Evolutionary conservation across 768 basidiomycete genomes (phyloP).

Genomic region (Amanita brunnescens): DNA sequence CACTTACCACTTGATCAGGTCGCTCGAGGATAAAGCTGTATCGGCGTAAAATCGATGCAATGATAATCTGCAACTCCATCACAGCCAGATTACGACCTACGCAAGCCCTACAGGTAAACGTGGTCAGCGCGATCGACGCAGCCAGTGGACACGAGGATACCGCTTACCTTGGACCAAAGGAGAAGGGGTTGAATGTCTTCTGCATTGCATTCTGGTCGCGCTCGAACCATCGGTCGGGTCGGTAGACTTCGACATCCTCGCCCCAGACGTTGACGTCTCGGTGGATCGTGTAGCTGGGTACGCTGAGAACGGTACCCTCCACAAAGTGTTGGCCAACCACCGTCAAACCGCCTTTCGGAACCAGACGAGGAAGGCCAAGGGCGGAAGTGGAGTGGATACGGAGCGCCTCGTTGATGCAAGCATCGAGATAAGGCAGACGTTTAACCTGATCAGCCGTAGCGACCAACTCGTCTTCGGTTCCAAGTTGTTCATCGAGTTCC

Average conservation of each 20-base stretch:
- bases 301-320: constrained; percentile 68
- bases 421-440: constrained; percentile 69
- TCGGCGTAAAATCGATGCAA: constrained; percentile 70
- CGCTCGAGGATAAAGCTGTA: constrained; percentile 66
- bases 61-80: constrained; percentile 72
- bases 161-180: constrained; percentile 65
- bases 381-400: constrained; percentile 80
- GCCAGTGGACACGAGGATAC: not conserved
- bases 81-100: constrained; percentile 78
- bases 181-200: constrained; percentile 80
- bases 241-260: constrained; percentile 58
- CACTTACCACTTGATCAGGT: constrained; percentile 46
- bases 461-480: constrained; percentile 49
- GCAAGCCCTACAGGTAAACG: constrained; percentile 56
- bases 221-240: constrained; percentile 86
- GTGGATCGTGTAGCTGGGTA: constrained; percentile 80
- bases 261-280: constrained; percentile 71
- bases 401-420: constrained; percentile 81
- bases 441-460: constrained; percentile 64
- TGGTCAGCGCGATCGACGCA: constrained; percentile 1
- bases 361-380: constrained; percentile 74
- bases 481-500: constrained; percentile 61
- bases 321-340: constrained; percentile 52
- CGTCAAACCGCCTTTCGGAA: constrained; percentile 65
- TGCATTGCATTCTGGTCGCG: constrained; percentile 50